phyloP scores from a whole-genome alignment of 768 basidiomycete species.

The Phanerochaete sordida region DNA sequence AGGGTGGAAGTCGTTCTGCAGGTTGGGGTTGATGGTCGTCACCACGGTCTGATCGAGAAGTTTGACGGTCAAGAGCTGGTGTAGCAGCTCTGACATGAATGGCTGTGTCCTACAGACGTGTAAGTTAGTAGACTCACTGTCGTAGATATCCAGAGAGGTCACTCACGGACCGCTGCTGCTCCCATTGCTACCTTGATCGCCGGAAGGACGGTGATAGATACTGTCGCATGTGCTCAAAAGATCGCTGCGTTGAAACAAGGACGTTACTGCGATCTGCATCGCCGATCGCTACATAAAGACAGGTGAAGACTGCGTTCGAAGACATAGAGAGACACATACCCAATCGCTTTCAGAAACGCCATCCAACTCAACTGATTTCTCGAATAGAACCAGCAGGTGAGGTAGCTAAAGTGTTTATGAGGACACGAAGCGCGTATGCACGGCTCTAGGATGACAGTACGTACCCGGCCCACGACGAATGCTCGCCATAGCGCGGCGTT shows the following conservation, averaged over 20 bases:
- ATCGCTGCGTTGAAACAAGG: conserved; percentile 48
- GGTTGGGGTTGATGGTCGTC: conserved; percentile 46
- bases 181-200: neutral
- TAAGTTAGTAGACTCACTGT: neutral
- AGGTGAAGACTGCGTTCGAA: conserved; percentile 11
- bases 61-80: conserved; percentile 49
- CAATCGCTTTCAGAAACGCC: conserved; percentile 51
- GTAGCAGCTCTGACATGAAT: conserved; percentile 46
- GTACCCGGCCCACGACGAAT: conserved; percentile 69
- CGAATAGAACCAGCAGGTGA: conserved; percentile 50
- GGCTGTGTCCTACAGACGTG: neutral
- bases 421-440: neutral
- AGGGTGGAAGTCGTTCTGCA: conserved; percentile 42
- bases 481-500: conserved; percentile 56
- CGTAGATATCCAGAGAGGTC: neutral
- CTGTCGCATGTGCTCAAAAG: conserved; percentile 52
- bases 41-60: conserved; percentile 55
- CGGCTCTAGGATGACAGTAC: conserved; percentile 20
- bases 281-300: conserved; percentile 29
- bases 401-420: conserved; percentile 47
- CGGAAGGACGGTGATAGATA: conserved; percentile 17
- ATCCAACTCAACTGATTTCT: conserved; percentile 49
- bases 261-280: conserved; percentile 48
- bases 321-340: conserved; percentile 36
- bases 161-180: conserved; percentile 15